Percentiles rank a stretch among this genome's conserved stretches.
These are phyloP conservation scores for Lophiostoma macrostomum DNA, from an alignment of 495 filamentous ascomycete genomes.

Conservation along the genomic window DNA sequence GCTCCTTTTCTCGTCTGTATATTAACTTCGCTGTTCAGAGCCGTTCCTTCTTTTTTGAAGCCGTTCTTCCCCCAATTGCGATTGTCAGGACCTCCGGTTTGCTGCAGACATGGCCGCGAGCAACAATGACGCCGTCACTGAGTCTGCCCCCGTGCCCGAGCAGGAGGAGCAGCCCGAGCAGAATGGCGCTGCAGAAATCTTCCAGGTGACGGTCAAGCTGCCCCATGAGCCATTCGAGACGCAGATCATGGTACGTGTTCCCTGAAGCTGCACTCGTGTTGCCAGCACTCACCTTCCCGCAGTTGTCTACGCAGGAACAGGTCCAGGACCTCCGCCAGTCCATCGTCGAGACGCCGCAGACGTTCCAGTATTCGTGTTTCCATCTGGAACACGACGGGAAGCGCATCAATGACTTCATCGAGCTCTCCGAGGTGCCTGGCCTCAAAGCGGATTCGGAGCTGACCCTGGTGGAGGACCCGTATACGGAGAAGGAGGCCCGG, in stretches of 20 bases:
- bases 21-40: constrained; percentile 11
- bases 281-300: neutral
- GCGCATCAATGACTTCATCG: constrained; percentile 90
- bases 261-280: neutral
- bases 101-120: constrained; percentile 29
- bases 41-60: constrained; percentile 19
- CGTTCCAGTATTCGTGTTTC: constrained; percentile 97
- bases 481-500: constrained; percentile 97
- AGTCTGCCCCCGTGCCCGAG: constrained; percentile 8
- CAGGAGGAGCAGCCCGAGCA: neutral
- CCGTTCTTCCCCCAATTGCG: neutral
- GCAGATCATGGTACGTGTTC: constrained; percentile 68
- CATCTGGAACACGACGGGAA: constrained; percentile 84
- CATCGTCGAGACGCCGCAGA: constrained; percentile 87
- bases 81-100: too few species aligned
- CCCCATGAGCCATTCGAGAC: constrained; percentile 77
- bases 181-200: constrained; percentile 48
- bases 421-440: constrained; percentile 85
- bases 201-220: constrained; percentile 77
- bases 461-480: constrained; percentile 86
- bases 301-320: constrained; percentile 92
- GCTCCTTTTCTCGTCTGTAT: constrained; percentile 28
- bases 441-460: constrained; percentile 72
- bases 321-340: constrained; percentile 97
- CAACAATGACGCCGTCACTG: constrained; percentile 31